Percentiles rank a stretch among this genome's conserved stretches.
Evolutionary conservation across 2,329 filamentous ascomycete genomes (phyloP).

Genomic region (Thelonectria blattea): DNA sequence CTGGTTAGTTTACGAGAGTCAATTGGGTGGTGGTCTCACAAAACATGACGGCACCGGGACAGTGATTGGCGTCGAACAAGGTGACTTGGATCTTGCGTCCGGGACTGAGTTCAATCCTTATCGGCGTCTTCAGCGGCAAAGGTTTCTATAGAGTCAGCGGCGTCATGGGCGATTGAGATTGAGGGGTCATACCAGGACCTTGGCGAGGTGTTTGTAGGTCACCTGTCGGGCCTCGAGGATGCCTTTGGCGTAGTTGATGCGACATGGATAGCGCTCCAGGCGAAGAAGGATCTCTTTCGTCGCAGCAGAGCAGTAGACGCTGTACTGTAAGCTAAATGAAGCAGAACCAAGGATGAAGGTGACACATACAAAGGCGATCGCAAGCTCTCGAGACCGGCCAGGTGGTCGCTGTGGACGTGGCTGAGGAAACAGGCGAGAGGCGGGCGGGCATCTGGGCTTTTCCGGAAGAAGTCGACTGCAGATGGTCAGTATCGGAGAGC

Average conservation of each 20-base stretch:
- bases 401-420: conserved; percentile 91
- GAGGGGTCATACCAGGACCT: conserved; percentile 60
- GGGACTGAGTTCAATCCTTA: conserved; percentile 73
- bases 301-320: conserved; percentile 85
- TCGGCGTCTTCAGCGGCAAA: conserved; percentile 82
- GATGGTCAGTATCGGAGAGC: conserved; percentile 6
- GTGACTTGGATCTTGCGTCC: conserved; percentile 77
- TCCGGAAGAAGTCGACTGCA: conserved; percentile 81
- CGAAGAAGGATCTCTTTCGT: conserved; percentile 82
- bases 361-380: conserved; percentile 71
- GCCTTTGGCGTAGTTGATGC: conserved; percentile 80
- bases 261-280: conserved; percentile 78
- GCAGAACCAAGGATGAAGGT: not conserved
- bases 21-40: conserved; percentile 46
- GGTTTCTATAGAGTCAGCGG: conserved; percentile 62
- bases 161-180: too few species aligned
- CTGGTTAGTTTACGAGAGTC: not conserved
- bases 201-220: conserved; percentile 78
- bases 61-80: conserved; percentile 90
- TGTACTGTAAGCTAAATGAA: conserved; percentile 31
- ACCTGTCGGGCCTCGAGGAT: conserved; percentile 76
- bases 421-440: conserved; percentile 87
- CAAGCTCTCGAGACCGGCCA: conserved; percentile 78
- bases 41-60: conserved; percentile 90
- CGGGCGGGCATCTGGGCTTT: conserved; percentile 56